Evolutionary conservation across 208 protist genomes (phyloP), one percentile per base, ranked within the genome.

Genomic region (Wallacemonas rigidus): DNA sequence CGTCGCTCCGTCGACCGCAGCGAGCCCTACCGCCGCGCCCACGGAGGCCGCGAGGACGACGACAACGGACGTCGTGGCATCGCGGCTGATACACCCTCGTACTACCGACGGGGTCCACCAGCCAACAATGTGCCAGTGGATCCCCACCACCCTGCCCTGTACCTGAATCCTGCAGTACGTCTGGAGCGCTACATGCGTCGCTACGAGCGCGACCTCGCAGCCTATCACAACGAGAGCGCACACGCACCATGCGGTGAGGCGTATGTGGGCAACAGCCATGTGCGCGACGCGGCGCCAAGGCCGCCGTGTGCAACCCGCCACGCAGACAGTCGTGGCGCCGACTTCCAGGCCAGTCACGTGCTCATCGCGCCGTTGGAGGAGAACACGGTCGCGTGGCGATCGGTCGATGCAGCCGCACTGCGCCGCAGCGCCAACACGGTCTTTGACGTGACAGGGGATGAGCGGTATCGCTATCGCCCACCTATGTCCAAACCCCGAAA

Each of bases 381-480:
- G 54, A 48, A 53, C 6, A 51, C 12, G 43, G 43, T 11, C 41
- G 7, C 15, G 6, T 41, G 8, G 60, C 40, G 60, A 35, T 41
- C 60, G 2, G 60, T 65, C 1, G 60, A 65, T 48, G 58, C 71
- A 41, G 64, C 73, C 1, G 55, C 76, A 12, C 77, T 75, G 62
- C 88, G 84, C 14, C 81, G 86, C 9, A 76, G 61, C 1, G 90
- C 90, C 36, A 95, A 95, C 72, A 78, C 88, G 55, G 80, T 95
- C 26, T 95, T 83, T 74, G 74, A 82, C 72, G 83, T 86, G 56
- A 95, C 90, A 1, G 88, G 88, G 2, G 90, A 95, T 77, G 69
- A 70, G 36, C 85, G 88, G 7, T 95, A 91, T 62, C 89, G 89
- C 39, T 93, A 78, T 64, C 60, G 83, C 0, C 68, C 67, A 14